Conservation (phyloP, 305 asterid species). For the Fraxinus baroniana region DNA sequence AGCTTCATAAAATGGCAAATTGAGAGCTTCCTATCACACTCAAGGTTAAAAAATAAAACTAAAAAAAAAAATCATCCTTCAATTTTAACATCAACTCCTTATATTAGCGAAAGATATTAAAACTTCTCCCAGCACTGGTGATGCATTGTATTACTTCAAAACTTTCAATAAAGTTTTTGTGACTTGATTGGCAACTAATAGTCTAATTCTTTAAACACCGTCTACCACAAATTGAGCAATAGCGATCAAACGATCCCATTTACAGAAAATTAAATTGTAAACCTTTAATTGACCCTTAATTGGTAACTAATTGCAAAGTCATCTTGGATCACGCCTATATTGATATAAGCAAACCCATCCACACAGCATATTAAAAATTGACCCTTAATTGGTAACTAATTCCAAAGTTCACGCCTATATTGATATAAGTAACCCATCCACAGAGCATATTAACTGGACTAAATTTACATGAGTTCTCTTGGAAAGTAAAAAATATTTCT, state of each 20-base stretch:
- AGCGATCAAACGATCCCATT: neutral
- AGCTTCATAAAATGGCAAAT: neutral
- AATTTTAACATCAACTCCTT: neutral
- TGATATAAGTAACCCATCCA: neutral
- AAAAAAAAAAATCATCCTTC: neutral
- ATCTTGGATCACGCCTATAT: neutral
- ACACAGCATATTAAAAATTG: neutral
- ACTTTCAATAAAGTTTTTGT: neutral
- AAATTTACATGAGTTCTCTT: neutral
- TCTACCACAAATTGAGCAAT: neutral
- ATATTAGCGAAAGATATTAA: neutral
- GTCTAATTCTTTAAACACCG: neutral
- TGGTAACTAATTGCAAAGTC: neutral
- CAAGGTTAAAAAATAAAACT: neutral
- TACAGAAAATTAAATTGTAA: neutral
- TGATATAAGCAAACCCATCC: neutral
- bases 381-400: neutral
- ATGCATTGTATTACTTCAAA: neutral
- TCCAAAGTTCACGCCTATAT: neutral
- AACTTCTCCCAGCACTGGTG: neutral
- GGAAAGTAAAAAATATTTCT: neutral
- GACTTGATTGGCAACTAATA: neutral
- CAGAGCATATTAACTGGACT: neutral
- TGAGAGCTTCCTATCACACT: neutral
- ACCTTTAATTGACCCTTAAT: neutral